Percentiles rank a stretch among this genome's conserved stretches.
phyloP scores from a whole-genome alignment of 805 yeast species.

The Candida coleopterorum region DNA sequence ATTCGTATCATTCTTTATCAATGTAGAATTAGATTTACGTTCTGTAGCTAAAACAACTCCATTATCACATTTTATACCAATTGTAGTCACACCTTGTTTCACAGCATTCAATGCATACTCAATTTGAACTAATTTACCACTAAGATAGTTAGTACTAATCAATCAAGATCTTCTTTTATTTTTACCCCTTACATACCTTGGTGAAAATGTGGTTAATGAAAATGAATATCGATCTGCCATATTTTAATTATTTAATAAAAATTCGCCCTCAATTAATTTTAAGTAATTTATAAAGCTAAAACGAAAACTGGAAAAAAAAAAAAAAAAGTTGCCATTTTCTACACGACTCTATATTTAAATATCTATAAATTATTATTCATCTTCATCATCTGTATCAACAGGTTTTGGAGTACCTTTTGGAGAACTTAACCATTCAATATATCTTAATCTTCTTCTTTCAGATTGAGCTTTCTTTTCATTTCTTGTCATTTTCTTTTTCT shows the following conservation, averaged over 20 bases:
- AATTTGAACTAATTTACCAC: slow-evolving; percentile 96
- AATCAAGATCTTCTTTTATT: slow-evolving; percentile 2
- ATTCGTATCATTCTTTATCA: slow-evolving; percentile 69
- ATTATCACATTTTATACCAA: slow-evolving; percentile 90
- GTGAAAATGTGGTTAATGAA: slow-evolving; percentile 95
- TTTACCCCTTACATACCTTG: slow-evolving; percentile 79
- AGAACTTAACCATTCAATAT: slow-evolving; percentile 88
- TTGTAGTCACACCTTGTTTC: slow-evolving; percentile 94
- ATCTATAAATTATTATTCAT: slow-evolving; percentile 25
- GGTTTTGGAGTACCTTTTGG: slow-evolving; percentile 99
- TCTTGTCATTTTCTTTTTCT: slow-evolving; percentile 97
- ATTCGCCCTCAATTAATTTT: slow-evolving; percentile 3
- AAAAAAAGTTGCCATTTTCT: no score
- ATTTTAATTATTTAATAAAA: slow-evolving; percentile 8
- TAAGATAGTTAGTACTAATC: slow-evolving; percentile 19
- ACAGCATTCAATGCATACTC: slow-evolving; percentile 97
- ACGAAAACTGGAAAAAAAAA: neutral
- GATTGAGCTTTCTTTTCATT: slow-evolving; percentile 89
- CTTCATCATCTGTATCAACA: slow-evolving; percentile 90
- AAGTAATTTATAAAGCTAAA: no score
- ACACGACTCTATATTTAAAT: neutral
- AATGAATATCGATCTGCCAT: slow-evolving; percentile 99
- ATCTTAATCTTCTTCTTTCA: slow-evolving; percentile 90
- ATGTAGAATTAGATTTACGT: slow-evolving; percentile 76
- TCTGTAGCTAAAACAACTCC: slow-evolving; percentile 97